Percentiles rank a stretch among this genome's conserved stretches.
Conservation (phyloP, 768 basidiomycete species). For the Gloeostereum incarnatum region DNA sequence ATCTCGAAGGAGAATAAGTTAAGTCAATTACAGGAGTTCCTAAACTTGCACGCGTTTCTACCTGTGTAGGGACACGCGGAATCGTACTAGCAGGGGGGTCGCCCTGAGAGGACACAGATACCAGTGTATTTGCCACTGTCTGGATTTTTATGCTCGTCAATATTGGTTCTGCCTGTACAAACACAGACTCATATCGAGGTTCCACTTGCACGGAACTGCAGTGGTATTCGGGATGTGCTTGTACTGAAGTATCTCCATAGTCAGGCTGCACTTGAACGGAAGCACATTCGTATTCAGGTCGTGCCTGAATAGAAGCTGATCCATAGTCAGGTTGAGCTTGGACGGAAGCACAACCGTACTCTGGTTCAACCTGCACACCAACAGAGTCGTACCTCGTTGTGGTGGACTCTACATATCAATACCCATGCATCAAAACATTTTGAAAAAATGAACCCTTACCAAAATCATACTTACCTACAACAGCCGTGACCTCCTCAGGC, state of each 20-base stretch:
- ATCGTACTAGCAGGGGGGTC: constrained; percentile 7
- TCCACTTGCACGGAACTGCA: no score
- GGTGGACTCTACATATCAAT: constrained; percentile 8
- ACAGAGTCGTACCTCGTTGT: constrained; percentile 17
- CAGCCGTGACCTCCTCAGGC: constrained; percentile 30
- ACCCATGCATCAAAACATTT: constrained; percentile 4
- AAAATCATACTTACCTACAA: constrained; percentile 23
- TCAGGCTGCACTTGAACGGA: constrained; percentile 29
- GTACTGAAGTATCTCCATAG: constrained; percentile 26
- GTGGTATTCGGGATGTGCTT: no score
- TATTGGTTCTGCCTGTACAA: constrained; percentile 16
- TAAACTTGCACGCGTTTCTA: constrained; percentile 6
- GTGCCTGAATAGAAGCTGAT: not conserved
- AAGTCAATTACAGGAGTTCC: not conserved
- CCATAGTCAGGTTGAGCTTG: constrained; percentile 18
- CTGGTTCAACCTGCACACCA: constrained; percentile 34
- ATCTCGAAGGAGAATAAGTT: not conserved
- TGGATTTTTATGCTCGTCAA: no score
- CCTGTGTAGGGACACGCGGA: constrained; percentile 9
- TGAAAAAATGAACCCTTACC: constrained; percentile 1
- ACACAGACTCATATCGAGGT: constrained; percentile 7
- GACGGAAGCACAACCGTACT: constrained; percentile 24
- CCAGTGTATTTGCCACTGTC: no score
- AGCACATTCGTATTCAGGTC: no score
- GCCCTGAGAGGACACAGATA: constrained; percentile 14